phyloP scores from a whole-genome alignment of 208 protist genomes.

The Trypanosoma conorhini region DNA sequence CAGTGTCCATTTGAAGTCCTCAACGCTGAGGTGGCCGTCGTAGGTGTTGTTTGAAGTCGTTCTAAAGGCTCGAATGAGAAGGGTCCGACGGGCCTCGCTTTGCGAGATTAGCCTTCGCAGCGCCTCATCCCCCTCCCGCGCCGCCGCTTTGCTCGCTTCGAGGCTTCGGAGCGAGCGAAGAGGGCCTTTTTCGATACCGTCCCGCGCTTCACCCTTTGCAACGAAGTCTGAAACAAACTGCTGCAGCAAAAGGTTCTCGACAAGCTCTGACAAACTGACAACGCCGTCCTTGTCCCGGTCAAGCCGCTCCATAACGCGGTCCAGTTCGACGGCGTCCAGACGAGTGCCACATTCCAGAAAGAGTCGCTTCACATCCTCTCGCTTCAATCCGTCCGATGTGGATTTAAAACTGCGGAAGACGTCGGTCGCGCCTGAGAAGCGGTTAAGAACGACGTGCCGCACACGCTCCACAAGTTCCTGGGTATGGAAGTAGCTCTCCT shows the following conservation, averaged over 20 bases:
- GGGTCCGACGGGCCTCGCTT: constrained; percentile 70
- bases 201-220: constrained; percentile 30
- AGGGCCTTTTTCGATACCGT: constrained; percentile 32
- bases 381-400: constrained; percentile 48
- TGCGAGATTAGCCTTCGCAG: constrained; percentile 71
- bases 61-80: constrained; percentile 76
- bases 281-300: constrained; percentile 79
- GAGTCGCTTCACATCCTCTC: constrained; percentile 58
- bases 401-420: constrained; percentile 82
- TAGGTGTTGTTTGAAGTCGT: constrained; percentile 50
- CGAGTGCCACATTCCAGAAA: constrained; percentile 58
- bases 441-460: constrained; percentile 58
- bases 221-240: constrained; percentile 82
- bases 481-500: constrained; percentile 68
- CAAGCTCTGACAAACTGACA: constrained; percentile 82
- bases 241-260: constrained; percentile 73
- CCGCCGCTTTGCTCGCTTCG: constrained; percentile 28
- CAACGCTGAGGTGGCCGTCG: constrained; percentile 78
- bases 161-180: constrained; percentile 33
- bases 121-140: constrained; percentile 50
- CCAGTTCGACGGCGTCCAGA: constrained; percentile 46
- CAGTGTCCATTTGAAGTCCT: constrained; percentile 70
- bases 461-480: constrained; percentile 63
- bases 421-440: constrained; percentile 68
- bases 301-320: constrained; percentile 56